A percentile compares a stretch with the other conserved stretches of the same genome.
These are phyloP conservation scores for Scutellaria minor DNA, from an alignment of 257 asterid genomes.

Conservation along the genomic window DNA sequence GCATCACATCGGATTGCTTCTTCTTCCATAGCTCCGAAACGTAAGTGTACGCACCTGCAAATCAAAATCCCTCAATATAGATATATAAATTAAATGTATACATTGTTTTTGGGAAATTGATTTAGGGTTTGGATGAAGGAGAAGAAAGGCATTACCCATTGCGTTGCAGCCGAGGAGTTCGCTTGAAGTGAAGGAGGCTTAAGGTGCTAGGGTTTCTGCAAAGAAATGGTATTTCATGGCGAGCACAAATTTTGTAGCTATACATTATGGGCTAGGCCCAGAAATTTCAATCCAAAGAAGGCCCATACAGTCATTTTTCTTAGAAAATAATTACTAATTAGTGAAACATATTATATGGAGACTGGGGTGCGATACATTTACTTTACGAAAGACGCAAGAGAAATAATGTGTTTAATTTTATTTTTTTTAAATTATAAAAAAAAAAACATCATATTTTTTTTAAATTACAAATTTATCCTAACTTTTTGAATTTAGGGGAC, in stretches of 20 bases:
- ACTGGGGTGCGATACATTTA: no score
- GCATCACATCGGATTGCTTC: constrained; percentile 75
- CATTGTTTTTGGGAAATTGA: neutral
- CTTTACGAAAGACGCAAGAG: no score
- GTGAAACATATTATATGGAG: no score
- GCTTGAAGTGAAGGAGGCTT: neutral
- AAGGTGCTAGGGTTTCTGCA: constrained; percentile 20
- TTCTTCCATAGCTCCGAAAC: constrained; percentile 73
- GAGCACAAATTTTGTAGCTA: neutral
- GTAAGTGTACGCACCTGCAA: constrained; percentile 66
- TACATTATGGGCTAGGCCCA: constrained; percentile 14
- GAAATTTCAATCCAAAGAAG: neutral
- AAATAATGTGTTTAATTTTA: no score
- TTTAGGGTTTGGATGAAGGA: neutral
- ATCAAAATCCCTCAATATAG: neutral
- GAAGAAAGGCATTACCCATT: constrained; percentile 24
- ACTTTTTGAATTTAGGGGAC: no score
- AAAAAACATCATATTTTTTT: no score
- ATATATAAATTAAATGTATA: neutral
- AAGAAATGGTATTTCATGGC: neutral
- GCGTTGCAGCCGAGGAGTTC: constrained; percentile 3
- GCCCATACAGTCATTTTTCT: neutral
- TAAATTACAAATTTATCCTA: no score
- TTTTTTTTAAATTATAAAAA: no score
- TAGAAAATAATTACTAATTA: no score